phyloP scores from a whole-genome alignment of 768 basidiomycete genomes.

The Macrocybe gigantea region DNA sequence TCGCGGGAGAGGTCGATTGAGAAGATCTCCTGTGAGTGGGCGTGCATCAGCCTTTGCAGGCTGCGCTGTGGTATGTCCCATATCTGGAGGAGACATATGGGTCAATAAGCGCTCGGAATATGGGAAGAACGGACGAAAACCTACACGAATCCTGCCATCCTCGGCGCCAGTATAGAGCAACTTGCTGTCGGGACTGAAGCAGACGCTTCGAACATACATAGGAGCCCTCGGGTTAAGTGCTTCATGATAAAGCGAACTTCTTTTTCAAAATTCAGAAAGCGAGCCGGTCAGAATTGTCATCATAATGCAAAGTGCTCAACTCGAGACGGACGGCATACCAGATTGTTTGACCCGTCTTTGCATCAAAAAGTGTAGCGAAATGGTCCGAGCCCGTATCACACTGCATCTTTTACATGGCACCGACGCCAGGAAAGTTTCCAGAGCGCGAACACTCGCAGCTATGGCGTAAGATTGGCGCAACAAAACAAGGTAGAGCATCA shows the following conservation, averaged over 20 bases:
- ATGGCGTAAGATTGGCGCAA: no score
- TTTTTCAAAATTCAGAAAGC: no score
- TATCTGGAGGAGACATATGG: slow-evolving; percentile 42
- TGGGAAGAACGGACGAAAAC: slow-evolving; percentile 12
- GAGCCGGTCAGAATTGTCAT: background rate
- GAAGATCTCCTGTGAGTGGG: slow-evolving; percentile 91
- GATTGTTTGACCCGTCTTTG: slow-evolving; percentile 77
- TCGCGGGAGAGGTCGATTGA: slow-evolving; percentile 89
- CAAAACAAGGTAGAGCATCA: no score
- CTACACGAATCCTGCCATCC: slow-evolving; percentile 81
- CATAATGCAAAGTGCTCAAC: background rate
- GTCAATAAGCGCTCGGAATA: background rate
- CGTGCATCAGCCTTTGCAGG: slow-evolving; percentile 77
- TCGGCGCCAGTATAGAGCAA: slow-evolving; percentile 91
- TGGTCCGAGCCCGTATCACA: slow-evolving; percentile 41
- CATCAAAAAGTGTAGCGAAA: slow-evolving; percentile 57
- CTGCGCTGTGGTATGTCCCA: slow-evolving; percentile 85
- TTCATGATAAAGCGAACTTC: slow-evolving; percentile 24
- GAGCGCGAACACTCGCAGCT: no score
- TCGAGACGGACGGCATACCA: slow-evolving; percentile 45
- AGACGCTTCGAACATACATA: slow-evolving; percentile 57
- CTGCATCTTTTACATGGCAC: no score
- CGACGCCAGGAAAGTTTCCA: no score
- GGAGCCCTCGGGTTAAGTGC: slow-evolving; percentile 45
- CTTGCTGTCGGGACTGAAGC: slow-evolving; percentile 90